Base-by-base conservation (phyloP, 2,329 filamentous ascomycete genomes). In the Apiospora sp. region DNA sequence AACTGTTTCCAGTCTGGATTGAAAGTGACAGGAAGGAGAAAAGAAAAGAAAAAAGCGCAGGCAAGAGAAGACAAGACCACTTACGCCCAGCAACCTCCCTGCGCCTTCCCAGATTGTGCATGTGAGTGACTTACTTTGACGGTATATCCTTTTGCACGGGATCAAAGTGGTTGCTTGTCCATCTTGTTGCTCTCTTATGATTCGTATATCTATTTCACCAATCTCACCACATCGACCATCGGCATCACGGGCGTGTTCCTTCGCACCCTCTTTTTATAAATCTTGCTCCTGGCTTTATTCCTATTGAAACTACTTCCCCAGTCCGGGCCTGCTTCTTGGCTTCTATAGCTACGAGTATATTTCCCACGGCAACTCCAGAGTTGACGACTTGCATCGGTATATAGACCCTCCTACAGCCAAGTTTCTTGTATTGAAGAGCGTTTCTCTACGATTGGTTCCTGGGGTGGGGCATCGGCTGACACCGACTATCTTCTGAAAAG, bases 221-320 rank as follows among this genome's bases (percentile, higher is more conserved):
- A 41, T 41, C 34, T 41, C 58, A 64, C 58, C 58, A 64, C 58
- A 19, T 64, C 54, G 54, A 30, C 54, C 6, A 61, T 61, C 54
- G 54, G 54, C 54, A 61, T 61, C 54, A 61, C 54, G 27, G 34
- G 54, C 54, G 4, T 61, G 10, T 19, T 30, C 58, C 58, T n/a
- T 34, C 19, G 58, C 58, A 64, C 58, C 5, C 34, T 64, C n/a
- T 8, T n/a, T 41, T 64, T n/a, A 3, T 34, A 64, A 13, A 41
- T 64, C 34, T 24, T 41, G 10, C 58, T 41, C 30, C 19, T 41
- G 58, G 8, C 22, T 41, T 41, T 14, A n/a, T 41, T 12, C 34
- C 19, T 24, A 22, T 13, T 61, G 54, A 10, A 37, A 22, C 30
- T 19, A 8, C 34, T 58, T 0, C 16, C 16, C 24, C 24, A 19